Percentiles rank a stretch among this genome's conserved stretches.
These are phyloP conservation scores for Globisporangium mamillatum DNA, from an alignment of 352 stramenopile species.

Conservation along the genomic window DNA sequence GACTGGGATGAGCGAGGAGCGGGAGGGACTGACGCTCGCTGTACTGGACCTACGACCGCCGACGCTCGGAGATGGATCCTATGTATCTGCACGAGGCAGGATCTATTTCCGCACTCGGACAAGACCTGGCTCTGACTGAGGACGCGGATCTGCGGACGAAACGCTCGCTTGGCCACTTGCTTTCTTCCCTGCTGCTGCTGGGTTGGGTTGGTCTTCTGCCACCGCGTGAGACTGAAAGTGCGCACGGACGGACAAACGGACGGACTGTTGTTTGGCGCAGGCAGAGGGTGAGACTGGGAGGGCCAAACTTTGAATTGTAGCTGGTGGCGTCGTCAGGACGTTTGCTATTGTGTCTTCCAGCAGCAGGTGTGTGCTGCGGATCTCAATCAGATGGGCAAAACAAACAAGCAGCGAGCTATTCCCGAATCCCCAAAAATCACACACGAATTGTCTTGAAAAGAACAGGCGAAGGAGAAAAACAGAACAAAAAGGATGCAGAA, in stretches of 20 bases:
- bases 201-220: neutral
- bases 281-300: neutral
- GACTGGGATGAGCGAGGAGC: neutral
- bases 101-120: neutral
- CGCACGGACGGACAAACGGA: neutral
- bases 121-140: neutral
- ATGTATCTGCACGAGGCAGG: too few relatives aligned
- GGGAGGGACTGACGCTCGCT: too few relatives aligned
- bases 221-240: neutral
- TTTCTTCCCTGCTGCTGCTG: neutral
- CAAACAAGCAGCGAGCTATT: neutral
- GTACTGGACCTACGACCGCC: too few relatives aligned
- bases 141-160: neutral
- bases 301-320: neutral
- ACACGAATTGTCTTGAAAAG: neutral
- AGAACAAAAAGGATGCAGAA: slow-evolving; percentile 3
- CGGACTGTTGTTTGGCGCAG: neutral
- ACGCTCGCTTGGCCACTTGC: slow-evolving; percentile 1
- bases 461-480: neutral
- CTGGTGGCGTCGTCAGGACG: slow-evolving; percentile 8
- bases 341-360: neutral
- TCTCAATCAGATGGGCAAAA: slow-evolving; percentile 5
- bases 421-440: neutral
- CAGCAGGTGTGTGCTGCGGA: too few relatives aligned
- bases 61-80: neutral